Evolutionary conservation across 2,329 filamentous ascomycete genomes (phyloP).

Genomic region (Diaporthe sp.): DNA sequence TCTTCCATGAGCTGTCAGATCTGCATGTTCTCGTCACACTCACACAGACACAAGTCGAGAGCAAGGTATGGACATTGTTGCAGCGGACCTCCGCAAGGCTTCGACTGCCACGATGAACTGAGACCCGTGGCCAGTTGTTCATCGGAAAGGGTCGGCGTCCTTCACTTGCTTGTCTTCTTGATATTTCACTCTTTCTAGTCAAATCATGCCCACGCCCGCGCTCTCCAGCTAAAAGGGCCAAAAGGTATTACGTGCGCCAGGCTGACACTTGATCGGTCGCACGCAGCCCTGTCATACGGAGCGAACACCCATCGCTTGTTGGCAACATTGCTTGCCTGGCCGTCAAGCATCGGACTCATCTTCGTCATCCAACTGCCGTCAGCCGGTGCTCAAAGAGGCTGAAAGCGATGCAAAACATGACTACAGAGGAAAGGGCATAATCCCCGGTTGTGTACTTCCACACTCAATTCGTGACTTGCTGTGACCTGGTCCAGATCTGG

Average conservation of each 20-base stretch:
- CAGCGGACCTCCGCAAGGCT: neutral
- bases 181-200: neutral
- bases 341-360: neutral
- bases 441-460: neutral
- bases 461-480: too few species aligned
- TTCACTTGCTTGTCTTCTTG: neutral
- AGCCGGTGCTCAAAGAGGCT: neutral
- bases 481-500: neutral
- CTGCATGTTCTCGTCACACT: neutral
- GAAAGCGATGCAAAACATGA: neutral
- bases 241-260: neutral
- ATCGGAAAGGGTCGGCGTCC: neutral
- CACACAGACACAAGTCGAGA: neutral
- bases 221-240: neutral
- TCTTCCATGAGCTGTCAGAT: neutral
- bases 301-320: neutral
- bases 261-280: neutral
- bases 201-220: neutral
- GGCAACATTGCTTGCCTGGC: neutral
- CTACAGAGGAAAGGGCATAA: neutral
- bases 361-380: neutral
- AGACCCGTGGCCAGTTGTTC: neutral
- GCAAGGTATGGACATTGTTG: neutral
- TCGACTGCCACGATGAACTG: neutral
- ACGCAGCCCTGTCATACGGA: neutral